A percentile compares a stretch with the other conserved stretches of the same genome.
Conservation (phyloP, 441 rosid species). For the Pelargonium myrrhifolium region DNA sequence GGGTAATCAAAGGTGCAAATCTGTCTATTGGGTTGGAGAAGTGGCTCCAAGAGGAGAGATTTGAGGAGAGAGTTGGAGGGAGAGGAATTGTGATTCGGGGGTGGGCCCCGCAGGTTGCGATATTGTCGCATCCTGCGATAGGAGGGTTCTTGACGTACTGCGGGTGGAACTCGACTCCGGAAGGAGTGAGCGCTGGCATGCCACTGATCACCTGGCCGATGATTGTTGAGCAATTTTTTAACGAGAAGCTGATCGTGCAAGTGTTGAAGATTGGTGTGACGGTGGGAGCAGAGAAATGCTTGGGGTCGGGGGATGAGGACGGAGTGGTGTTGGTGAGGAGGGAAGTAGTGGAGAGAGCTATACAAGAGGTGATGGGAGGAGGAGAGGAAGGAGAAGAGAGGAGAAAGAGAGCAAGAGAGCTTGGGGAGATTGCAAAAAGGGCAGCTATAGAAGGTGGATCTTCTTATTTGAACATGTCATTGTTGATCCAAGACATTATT, state of each 20-base stretch:
- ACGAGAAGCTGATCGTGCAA: slow-evolving; percentile 35
- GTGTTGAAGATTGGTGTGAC: slow-evolving; percentile 33
- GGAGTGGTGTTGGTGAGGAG: slow-evolving; percentile 25
- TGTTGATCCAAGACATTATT: slow-evolving; percentile 28
- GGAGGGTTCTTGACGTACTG: slow-evolving; percentile 54
- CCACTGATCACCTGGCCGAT: slow-evolving; percentile 43
- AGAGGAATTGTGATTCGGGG: slow-evolving; percentile 38
- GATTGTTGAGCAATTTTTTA: slow-evolving; percentile 37
- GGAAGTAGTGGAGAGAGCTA: slow-evolving; percentile 29
- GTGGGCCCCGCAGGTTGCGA: slow-evolving; percentile 48
- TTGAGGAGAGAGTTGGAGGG: slow-evolving; percentile 28
- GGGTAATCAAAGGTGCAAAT: slow-evolving; percentile 18
- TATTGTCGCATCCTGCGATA: slow-evolving; percentile 35
- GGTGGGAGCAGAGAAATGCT: slow-evolving; percentile 23
- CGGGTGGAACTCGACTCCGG: slow-evolving; percentile 50
- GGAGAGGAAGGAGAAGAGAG: slow-evolving; percentile 35
- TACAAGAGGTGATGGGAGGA: slow-evolving; percentile 32
- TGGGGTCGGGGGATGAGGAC: slow-evolving; percentile 30
- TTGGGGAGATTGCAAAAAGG: slow-evolving; percentile 30
- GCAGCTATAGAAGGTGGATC: slow-evolving; percentile 51
- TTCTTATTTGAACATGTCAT: slow-evolving; percentile 28
- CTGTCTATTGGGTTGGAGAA: background rate
- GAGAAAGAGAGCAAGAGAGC: slow-evolving; percentile 33
- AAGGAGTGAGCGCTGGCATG: slow-evolving; percentile 31
- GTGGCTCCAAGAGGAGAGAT: slow-evolving; percentile 16